Base-by-base conservation (phyloP, 75 land plant genomes). In the Selaginella moellendorffii region DNA sequence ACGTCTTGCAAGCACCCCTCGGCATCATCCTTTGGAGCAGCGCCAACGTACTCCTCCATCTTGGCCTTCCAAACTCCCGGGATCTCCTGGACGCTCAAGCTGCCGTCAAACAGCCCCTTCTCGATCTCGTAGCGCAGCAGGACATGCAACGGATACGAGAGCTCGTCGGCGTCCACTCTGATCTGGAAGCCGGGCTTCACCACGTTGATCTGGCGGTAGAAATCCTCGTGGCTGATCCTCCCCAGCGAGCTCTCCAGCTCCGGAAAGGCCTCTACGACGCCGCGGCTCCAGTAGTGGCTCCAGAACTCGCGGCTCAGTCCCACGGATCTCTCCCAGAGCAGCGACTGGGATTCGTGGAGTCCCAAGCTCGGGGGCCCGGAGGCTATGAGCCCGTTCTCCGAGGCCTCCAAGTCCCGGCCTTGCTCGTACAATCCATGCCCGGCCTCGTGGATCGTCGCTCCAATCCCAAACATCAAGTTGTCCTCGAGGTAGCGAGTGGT, bases 1-100 rank as follows among this genome's bases (percentile, higher is more conserved):
- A 62, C 27, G n/a, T 62, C 63, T 26, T 62, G 63, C 63, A 62
- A 62, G 63, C 63, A 62, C 27, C 63, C 63, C 27, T 62, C 63
- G 10, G 27, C 29, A 26, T 62, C 63, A 26, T 25, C 18, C 26
- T 25, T 9, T 8, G 65, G 65, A 1, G 24, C 18, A 30, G 31
- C 31, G 18, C 65, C 54, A 1, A 63, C 26, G 54, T 63, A 63
- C 65, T 63, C 65, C 2, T 63, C 21, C 63, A 62, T 62, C 29
- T 62, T 62, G 25, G n/a, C n/a, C 19, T 63, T 63, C 65, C 65
- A 63, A 30, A 63, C 23, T 14, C 25, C 1, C 24, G 65, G 65
- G 1, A 63, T 30, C n/a, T 63, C 65, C 17, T 27, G 1, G 2
- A 30, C 65, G 1, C 31, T 29, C 1, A 63, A 2, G 1, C 18